Percentiles rank a stretch among this genome's conserved stretches.
Evolutionary conservation across 2,329 filamentous ascomycete species (phyloP).

Genomic region (Paraconiothyrium sp.): DNA sequence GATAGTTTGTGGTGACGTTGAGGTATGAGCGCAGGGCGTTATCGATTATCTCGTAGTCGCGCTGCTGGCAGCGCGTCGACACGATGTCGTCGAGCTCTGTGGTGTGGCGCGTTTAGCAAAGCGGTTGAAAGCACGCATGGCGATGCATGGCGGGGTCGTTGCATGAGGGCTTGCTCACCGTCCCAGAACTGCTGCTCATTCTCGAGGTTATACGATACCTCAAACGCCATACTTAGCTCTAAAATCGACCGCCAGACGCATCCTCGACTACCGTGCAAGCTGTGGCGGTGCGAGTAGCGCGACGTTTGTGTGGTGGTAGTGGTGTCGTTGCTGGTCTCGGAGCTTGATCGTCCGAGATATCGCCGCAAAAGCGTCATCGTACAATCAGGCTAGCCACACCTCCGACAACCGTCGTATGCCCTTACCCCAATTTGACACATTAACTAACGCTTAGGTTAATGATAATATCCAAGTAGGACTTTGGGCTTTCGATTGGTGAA

Average conservation of each 20-base stretch:
- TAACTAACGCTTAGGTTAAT: too few species aligned
- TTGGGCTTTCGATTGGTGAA: too few species aligned
- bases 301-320: not conserved
- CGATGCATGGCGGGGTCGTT: slow-evolving; percentile 35
- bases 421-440: too few species aligned
- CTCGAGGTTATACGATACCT: slow-evolving; percentile 74
- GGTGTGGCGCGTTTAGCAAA: slow-evolving; percentile 49
- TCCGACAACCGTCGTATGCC: not conserved
- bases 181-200: slow-evolving; percentile 90
- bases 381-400: not conserved
- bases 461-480: too few species aligned
- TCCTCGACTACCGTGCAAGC: slow-evolving; percentile 41
- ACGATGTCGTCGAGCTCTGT: slow-evolving; percentile 74
- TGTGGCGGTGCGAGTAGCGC: slow-evolving; percentile 24
- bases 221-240: slow-evolving; percentile 69
- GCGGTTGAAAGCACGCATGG: not conserved
- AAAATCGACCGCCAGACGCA: slow-evolving; percentile 46
- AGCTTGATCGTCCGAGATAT: not conserved
- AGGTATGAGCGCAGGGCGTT: slow-evolving; percentile 87
- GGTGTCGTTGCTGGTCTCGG: not conserved
- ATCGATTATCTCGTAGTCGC: slow-evolving; percentile 78
- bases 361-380: not conserved
- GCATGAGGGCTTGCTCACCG: slow-evolving; percentile 63
- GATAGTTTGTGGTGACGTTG: slow-evolving; percentile 77
- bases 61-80: slow-evolving; percentile 65